These are phyloP conservation scores for Zalaria obscura DNA, from an alignment of 2,329 filamentous ascomycete species.

Conservation along the genomic window DNA sequence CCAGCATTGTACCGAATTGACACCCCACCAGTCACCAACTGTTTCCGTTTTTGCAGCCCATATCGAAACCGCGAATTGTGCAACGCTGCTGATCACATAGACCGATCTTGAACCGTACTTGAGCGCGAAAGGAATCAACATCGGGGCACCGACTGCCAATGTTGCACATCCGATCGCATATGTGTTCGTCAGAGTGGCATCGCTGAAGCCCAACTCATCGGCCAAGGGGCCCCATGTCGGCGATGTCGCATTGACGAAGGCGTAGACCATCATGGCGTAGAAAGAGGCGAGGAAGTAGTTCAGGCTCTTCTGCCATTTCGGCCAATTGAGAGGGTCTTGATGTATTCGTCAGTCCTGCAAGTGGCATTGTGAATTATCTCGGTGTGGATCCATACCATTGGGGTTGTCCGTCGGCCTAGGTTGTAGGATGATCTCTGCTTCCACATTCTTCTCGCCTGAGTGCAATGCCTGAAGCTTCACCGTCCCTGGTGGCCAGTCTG, in stretches of 20 bases:
- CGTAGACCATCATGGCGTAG: slow-evolving; percentile 29
- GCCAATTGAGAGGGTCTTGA: slow-evolving; percentile 26
- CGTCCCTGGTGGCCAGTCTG: slow-evolving; percentile 14
- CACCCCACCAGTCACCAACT: slow-evolving; percentile 27
- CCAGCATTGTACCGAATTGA: slow-evolving; percentile 30
- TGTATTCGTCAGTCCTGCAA: neutral
- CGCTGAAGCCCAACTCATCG: slow-evolving; percentile 28
- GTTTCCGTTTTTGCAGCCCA: slow-evolving; percentile 32
- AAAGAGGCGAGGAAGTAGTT: slow-evolving; percentile 29
- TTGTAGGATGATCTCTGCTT: slow-evolving; percentile 18
- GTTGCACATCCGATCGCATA: slow-evolving; percentile 32
- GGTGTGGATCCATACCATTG: slow-evolving; percentile 16
- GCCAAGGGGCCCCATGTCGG: slow-evolving; percentile 30
- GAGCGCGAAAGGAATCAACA: slow-evolving; percentile 38
- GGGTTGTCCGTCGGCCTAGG: slow-evolving; percentile 23
- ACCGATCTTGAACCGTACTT: slow-evolving; percentile 37
- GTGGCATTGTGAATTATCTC: slow-evolving; percentile 4
- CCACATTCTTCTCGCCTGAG: slow-evolving; percentile 2
- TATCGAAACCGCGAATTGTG: slow-evolving; percentile 34
- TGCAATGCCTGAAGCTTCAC: slow-evolving; percentile 11
- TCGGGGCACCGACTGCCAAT: slow-evolving; percentile 31
- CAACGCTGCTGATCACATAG: slow-evolving; percentile 31
- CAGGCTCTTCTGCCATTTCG: slow-evolving; percentile 22
- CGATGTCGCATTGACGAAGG: slow-evolving; percentile 25
- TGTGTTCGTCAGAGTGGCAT: slow-evolving; percentile 27